These are phyloP conservation scores for Symbiodinium natans DNA, from an alignment of 73 alveolate species.

Conservation along the genomic window DNA sequence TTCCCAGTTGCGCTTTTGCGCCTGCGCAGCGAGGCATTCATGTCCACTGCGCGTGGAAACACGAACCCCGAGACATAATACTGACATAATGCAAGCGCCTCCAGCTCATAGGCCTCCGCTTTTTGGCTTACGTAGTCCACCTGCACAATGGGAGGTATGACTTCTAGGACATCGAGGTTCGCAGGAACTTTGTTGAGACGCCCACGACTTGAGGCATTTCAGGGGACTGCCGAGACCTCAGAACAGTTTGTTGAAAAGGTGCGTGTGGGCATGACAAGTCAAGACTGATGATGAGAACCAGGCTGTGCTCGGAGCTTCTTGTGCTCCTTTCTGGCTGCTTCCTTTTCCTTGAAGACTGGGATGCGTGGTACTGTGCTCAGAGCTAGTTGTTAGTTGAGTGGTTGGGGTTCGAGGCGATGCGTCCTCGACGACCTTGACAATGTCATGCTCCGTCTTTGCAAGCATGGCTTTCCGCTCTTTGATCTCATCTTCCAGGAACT, in stretches of 20 bases:
- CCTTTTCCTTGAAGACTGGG: conserved; percentile 49
- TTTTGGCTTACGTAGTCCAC: conserved; percentile 91
- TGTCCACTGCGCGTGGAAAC: neutral
- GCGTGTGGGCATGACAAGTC: neutral
- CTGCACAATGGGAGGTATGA: neutral
- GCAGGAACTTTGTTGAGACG: neutral
- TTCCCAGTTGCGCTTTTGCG: conserved; percentile 96
- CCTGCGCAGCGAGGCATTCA: conserved; percentile 49
- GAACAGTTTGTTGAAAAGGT: too few relatives aligned
- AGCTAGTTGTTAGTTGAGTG: neutral
- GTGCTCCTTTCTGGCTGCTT: conserved; percentile 80
- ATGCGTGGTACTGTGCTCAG: neutral
- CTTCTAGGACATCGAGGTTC: neutral
- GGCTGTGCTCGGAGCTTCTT: conserved; percentile 95
- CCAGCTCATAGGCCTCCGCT: conserved; percentile 95
- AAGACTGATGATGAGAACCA: neutral
- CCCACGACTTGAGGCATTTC: conserved; percentile 95
- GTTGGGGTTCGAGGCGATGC: too few relatives aligned
- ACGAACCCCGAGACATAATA: too few relatives aligned
- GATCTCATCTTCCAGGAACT: conserved; percentile 88
- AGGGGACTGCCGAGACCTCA: conserved; percentile 90
- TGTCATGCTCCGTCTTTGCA: conserved; percentile 94
- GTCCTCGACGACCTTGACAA: conserved; percentile 86
- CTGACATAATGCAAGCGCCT: conserved; percentile 16
- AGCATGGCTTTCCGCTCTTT: conserved; percentile 92